Evolutionary conservation across 306 rosid genomes (phyloP).

Genomic region (Acacia acuminata): DNA sequence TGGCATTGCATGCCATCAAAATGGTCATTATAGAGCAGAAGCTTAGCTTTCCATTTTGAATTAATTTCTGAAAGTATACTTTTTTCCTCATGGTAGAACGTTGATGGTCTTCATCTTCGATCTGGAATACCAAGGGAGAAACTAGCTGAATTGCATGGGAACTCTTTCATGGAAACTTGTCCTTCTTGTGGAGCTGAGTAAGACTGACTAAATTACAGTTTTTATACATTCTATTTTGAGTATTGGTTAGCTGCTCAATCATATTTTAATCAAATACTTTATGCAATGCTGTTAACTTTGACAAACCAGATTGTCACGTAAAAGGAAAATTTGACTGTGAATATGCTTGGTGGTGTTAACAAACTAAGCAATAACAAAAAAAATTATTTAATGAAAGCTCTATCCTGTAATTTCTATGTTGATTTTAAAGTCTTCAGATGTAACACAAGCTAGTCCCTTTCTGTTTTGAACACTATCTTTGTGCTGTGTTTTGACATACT

Average conservation of each 20-base stretch:
- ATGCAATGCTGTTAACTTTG: background rate
- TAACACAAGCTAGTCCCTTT: background rate
- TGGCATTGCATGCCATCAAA: constrained; percentile 3
- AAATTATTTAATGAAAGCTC: background rate
- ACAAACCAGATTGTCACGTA: background rate
- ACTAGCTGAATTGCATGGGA: constrained; percentile 92
- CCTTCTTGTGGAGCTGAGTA: constrained; percentile 93
- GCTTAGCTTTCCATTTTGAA: background rate
- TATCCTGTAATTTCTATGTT: background rate
- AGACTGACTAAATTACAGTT: constrained; percentile 33
- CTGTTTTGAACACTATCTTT: background rate
- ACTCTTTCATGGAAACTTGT: constrained; percentile 96
- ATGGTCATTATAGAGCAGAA: constrained; percentile 3
- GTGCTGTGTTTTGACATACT: background rate
- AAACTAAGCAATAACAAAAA: background rate
- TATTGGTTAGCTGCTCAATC: background rate
- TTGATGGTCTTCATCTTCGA: constrained; percentile 98
- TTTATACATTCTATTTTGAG: background rate
- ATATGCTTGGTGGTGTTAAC: background rate
- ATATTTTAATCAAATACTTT: background rate
- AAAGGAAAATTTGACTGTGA: background rate
- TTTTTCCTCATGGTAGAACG: constrained; percentile 66
- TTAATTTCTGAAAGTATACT: background rate
- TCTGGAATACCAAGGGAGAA: constrained; percentile 98
- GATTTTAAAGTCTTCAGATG: background rate